A percentile compares a stretch with the other conserved stretches of the same genome.
phyloP scores from a whole-genome alignment of 345 rosid genomes.

The Toxicodendron radicans region DNA sequence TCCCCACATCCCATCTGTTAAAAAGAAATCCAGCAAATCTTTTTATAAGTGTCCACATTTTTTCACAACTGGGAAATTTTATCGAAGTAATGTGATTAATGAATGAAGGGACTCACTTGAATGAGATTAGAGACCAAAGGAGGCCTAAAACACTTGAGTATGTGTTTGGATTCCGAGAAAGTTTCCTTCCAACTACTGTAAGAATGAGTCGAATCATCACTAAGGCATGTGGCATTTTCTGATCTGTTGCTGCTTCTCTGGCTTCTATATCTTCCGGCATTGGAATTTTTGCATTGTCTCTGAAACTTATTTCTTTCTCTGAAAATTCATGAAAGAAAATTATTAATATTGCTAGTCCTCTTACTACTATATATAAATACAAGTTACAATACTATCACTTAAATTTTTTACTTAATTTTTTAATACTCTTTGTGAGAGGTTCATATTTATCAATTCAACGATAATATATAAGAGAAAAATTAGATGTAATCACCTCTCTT shows the following conservation, averaged over 20 bases:
- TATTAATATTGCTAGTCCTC: too few species aligned
- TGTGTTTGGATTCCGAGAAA: slow-evolving; percentile 58
- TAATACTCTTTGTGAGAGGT: too few species aligned
- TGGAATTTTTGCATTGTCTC: slow-evolving; percentile 34
- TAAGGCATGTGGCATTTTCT: slow-evolving; percentile 46
- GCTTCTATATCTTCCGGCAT: slow-evolving; percentile 25
- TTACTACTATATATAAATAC: too few species aligned
- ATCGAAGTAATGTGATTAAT: too few species aligned
- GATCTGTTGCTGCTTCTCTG: slow-evolving; percentile 24
- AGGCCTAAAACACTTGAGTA: slow-evolving; percentile 56
- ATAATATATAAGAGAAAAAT: too few species aligned
- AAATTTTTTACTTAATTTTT: too few species aligned
- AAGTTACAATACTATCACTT: too few species aligned
- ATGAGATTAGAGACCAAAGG: slow-evolving; percentile 57
- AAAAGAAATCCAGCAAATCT: not conserved
- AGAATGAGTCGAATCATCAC: slow-evolving; percentile 50
- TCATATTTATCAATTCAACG: too few species aligned
- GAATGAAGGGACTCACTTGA: slow-evolving; percentile 32
- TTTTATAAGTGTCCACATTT: not conserved
- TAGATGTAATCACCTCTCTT: too few species aligned
- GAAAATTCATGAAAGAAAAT: not conserved
- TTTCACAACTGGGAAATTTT: too few species aligned
- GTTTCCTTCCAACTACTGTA: slow-evolving; percentile 49
- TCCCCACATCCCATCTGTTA: slow-evolving; percentile 59
- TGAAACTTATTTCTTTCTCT: slow-evolving; percentile 55